Conservation (phyloP, 495 filamentous ascomycete species). For the Aspergillus heteromorphus region DNA sequence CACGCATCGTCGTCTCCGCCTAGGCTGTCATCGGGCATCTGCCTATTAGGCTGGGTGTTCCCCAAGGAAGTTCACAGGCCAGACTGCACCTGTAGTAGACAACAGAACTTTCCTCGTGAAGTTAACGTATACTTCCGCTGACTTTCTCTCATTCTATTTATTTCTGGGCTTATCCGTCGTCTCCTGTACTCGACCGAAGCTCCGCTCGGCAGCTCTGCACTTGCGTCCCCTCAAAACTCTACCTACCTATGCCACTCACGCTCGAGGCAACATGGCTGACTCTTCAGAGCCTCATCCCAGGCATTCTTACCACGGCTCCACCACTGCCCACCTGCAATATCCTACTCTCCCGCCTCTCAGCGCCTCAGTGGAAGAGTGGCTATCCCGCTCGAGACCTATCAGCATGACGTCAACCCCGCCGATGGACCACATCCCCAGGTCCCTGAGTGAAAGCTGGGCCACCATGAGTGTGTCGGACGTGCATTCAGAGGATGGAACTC, state of each 20-base stretch:
- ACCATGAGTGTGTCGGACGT: slow-evolving; percentile 42
- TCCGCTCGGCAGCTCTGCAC: slow-evolving; percentile 15
- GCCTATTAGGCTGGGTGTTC: slow-evolving; percentile 20
- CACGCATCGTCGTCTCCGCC: slow-evolving; percentile 9
- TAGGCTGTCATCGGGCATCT: slow-evolving; percentile 20
- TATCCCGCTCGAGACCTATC: slow-evolving; percentile 41
- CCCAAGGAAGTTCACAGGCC: not conserved
- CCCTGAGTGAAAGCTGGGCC: slow-evolving; percentile 46
- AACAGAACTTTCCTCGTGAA: slow-evolving; percentile 4
- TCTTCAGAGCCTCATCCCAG: slow-evolving; percentile 31
- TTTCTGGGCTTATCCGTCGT: slow-evolving; percentile 12
- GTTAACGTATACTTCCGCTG: slow-evolving; percentile 15
- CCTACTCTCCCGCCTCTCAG: slow-evolving; percentile 42
- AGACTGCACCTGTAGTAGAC: not conserved
- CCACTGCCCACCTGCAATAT: slow-evolving; percentile 36
- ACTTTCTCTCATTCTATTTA: slow-evolving; percentile 9
- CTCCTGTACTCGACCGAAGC: slow-evolving; percentile 13
- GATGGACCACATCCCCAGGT: slow-evolving; percentile 20
- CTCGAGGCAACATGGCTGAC: slow-evolving; percentile 35
- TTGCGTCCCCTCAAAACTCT: slow-evolving; percentile 11
- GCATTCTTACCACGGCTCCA: slow-evolving; percentile 23
- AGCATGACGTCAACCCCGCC: slow-evolving; percentile 34
- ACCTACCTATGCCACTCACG: slow-evolving; percentile 20
- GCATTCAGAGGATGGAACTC: slow-evolving; percentile 41
- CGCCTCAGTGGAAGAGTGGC: slow-evolving; percentile 44